Percentiles rank a stretch among this genome's conserved stretches.
phyloP scores from a whole-genome alignment of 805 yeast species.

The Babjeviella inositovora region DNA sequence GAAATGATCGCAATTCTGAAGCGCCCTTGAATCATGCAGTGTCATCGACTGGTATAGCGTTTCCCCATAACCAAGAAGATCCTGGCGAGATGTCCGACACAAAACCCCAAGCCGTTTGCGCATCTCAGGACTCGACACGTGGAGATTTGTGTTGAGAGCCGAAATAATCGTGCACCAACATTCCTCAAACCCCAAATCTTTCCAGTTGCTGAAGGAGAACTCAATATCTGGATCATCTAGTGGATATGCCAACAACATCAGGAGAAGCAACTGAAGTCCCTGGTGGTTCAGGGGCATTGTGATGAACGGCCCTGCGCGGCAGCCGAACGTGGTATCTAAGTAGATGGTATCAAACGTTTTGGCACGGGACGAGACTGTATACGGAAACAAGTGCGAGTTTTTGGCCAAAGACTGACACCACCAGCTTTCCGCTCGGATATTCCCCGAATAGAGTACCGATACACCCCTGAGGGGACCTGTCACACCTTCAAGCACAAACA shows the following conservation, averaged over 20 bases:
- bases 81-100: too few species aligned
- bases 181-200: constrained; percentile 34
- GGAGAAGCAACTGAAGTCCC: constrained; percentile 18
- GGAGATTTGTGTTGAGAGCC: constrained; percentile 4
- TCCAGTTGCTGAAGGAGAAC: constrained; percentile 20
- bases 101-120: constrained; percentile 2
- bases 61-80: too few species aligned
- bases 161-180: constrained; percentile 22
- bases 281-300: constrained; percentile 21
- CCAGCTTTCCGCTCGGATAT: constrained; percentile 37
- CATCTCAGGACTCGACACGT: background rate
- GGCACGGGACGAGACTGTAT: constrained; percentile 10
- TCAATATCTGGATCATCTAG: constrained; percentile 14
- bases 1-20: too few species aligned
- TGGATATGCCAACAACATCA: constrained; percentile 24
- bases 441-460: constrained; percentile 37
- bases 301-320: constrained; percentile 30
- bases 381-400: constrained; percentile 25
- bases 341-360: constrained; percentile 25
- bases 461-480: too few species aligned
- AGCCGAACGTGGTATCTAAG: constrained; percentile 36
- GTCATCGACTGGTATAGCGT: too few species aligned
- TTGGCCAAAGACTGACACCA: constrained; percentile 21
- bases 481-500: constrained; percentile 27
- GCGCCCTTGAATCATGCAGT: too few species aligned